Conservation (phyloP, 257 asterid species). For the Cordia subcordata region DNA sequence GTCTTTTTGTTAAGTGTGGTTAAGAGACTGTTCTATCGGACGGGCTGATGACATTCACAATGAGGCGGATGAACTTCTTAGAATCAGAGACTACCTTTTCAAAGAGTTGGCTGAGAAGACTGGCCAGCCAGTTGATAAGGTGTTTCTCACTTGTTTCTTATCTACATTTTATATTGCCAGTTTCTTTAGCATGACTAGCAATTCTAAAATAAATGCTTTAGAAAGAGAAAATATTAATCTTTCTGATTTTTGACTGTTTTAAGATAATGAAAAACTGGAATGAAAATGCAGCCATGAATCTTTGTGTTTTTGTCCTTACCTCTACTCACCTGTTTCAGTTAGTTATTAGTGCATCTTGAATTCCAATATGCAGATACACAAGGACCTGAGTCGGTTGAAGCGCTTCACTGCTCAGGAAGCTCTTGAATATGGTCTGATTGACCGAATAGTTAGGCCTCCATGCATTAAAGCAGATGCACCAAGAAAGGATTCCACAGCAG, state of each 20-base stretch:
- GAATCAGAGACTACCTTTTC: slow-evolving; percentile 88
- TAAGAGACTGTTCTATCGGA: slow-evolving; percentile 3
- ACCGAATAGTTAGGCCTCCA: slow-evolving; percentile 69
- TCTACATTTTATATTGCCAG: background rate
- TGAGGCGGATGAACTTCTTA: slow-evolving; percentile 78
- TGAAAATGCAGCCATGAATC: too few relatives aligned
- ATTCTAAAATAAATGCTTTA: background rate
- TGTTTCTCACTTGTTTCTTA: slow-evolving; percentile 12
- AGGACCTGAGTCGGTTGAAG: slow-evolving; percentile 66
- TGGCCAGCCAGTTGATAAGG: slow-evolving; percentile 86
- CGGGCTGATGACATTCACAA: slow-evolving; percentile 86
- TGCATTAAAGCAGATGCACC: slow-evolving; percentile 48
- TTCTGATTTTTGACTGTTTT: background rate
- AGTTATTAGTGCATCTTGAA: background rate
- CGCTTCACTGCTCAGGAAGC: slow-evolving; percentile 75
- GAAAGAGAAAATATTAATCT: background rate
- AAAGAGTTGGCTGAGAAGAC: slow-evolving; percentile 82
- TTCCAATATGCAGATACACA: slow-evolving; percentile 45
- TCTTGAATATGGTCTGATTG: slow-evolving; percentile 85
- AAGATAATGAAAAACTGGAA: background rate
- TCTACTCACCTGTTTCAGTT: background rate
- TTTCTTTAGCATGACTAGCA: background rate
- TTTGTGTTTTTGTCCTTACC: too few relatives aligned
- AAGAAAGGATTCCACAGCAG: slow-evolving; percentile 39
- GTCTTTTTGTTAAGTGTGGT: slow-evolving; percentile 8